A percentile compares a stretch with the other conserved stretches of the same genome.
phyloP scores from a whole-genome alignment of 306 rosid genomes.

The Vigna hirtella region DNA sequence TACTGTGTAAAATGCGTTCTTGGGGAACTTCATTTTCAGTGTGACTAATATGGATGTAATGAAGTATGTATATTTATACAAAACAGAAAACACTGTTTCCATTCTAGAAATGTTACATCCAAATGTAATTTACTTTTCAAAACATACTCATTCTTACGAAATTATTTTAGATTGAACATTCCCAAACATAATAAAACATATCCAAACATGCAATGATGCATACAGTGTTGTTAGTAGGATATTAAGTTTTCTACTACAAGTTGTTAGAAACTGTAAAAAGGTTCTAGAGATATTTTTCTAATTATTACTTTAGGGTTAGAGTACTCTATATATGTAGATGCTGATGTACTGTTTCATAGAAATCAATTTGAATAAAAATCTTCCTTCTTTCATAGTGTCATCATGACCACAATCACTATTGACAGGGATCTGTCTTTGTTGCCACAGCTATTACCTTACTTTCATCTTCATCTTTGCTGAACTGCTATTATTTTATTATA shows the following conservation, averaged over 20 bases:
- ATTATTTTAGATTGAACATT: neutral
- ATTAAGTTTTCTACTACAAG: too few relatives aligned
- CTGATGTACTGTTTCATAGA: too few relatives aligned
- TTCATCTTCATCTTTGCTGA: neutral
- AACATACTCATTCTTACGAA: neutral
- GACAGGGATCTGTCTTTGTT: neutral
- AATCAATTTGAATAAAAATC: too few relatives aligned
- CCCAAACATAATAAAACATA: neutral
- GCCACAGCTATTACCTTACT: neutral
- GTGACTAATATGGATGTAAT: neutral
- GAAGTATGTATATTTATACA: neutral
- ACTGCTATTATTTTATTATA: neutral
- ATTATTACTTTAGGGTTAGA: too few relatives aligned
- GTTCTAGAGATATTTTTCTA: too few relatives aligned
- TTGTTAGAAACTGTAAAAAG: too few relatives aligned
- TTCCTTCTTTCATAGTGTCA: neutral
- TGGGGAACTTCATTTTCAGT: neutral
- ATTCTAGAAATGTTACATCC: slow-evolving; percentile 3
- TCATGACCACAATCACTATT: neutral
- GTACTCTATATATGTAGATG: too few relatives aligned
- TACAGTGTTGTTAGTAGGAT: too few relatives aligned
- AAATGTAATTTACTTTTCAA: neutral
- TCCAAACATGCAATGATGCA: neutral
- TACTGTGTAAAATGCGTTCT: neutral
- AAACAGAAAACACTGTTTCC: neutral